phyloP scores from a whole-genome alignment of 768 basidiomycete genomes.

The Mycena crocata region DNA sequence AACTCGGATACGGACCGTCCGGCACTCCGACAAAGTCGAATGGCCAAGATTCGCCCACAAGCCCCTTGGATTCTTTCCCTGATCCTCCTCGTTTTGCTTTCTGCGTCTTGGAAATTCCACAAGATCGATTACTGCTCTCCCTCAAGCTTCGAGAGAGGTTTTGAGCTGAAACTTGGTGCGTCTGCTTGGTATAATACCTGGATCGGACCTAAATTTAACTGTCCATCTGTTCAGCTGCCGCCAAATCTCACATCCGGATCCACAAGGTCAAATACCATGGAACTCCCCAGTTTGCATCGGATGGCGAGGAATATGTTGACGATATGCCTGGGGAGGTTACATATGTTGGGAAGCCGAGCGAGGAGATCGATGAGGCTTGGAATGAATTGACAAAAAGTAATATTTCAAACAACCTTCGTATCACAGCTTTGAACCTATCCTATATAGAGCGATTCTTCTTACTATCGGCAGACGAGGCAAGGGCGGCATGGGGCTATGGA shows the following conservation, averaged over 20 bases:
- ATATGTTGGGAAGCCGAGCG: conserved; percentile 2
- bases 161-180: not conserved
- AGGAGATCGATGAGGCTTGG: conserved; percentile 13
- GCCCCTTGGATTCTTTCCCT: conserved; percentile 1
- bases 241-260: not conserved
- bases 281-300: conserved; percentile 1
- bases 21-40: not conserved
- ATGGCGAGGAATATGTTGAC: not conserved
- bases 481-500: not conserved
- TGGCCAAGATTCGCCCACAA: not conserved
- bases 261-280: conserved; percentile 3
- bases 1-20: not conserved
- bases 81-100: not conserved
- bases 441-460: conserved; percentile 6
- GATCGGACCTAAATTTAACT: not conserved
- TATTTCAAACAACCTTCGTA: too few species aligned
- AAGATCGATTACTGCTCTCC: too few species aligned
- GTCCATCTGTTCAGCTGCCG: not conserved
- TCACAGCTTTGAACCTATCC: not conserved
- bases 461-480: conserved; percentile 1
- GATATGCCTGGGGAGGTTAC: conserved; percentile 2
- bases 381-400: conserved; percentile 7
- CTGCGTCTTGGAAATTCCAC: not conserved
- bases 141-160: conserved; percentile 3
- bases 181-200: not conserved